A percentile compares a stretch with the other conserved stretches of the same genome.
Conservation (phyloP, 176 grass and related monocot genomes). For the Coix lacrymajobi region DNA sequence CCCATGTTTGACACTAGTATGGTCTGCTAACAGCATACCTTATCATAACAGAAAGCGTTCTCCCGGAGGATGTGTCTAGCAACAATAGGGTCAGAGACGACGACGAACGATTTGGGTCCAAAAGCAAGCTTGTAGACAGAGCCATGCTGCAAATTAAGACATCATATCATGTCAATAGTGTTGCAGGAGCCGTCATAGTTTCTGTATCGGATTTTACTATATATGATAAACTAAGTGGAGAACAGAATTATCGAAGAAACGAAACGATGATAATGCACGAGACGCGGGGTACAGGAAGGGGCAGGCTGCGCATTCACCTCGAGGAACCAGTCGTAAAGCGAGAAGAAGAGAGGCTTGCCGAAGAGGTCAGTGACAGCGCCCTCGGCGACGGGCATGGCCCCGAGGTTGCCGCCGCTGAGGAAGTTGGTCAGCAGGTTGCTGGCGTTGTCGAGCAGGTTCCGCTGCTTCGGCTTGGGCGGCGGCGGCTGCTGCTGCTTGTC, state of each 20-base stretch:
- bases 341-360: constrained; percentile 90
- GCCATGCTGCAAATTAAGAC: constrained; percentile 60
- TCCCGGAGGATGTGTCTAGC: constrained; percentile 87
- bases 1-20: background rate
- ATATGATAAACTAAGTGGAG: background rate
- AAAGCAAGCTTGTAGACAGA: constrained; percentile 97
- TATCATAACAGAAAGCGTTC: constrained; percentile 93
- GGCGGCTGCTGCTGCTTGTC: constrained; percentile 31
- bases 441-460: constrained; percentile 75
- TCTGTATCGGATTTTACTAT: background rate
- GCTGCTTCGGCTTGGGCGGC: constrained; percentile 49
- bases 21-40: constrained; percentile 43
- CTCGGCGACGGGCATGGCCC: constrained; percentile 77
- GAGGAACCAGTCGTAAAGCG: constrained; percentile 92
- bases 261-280: background rate
- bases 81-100: constrained; percentile 93
- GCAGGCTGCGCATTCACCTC: constrained; percentile 31
- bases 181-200: background rate
- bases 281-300: background rate
- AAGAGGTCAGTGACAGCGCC: constrained; percentile 89
- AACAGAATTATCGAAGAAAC: background rate
- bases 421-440: constrained; percentile 95
- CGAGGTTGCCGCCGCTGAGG: constrained; percentile 57
- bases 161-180: constrained; percentile 19
- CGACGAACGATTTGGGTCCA: constrained; percentile 92